Conservation (phyloP, 208 protist species). For the Trypanosoma boissoni region DNA sequence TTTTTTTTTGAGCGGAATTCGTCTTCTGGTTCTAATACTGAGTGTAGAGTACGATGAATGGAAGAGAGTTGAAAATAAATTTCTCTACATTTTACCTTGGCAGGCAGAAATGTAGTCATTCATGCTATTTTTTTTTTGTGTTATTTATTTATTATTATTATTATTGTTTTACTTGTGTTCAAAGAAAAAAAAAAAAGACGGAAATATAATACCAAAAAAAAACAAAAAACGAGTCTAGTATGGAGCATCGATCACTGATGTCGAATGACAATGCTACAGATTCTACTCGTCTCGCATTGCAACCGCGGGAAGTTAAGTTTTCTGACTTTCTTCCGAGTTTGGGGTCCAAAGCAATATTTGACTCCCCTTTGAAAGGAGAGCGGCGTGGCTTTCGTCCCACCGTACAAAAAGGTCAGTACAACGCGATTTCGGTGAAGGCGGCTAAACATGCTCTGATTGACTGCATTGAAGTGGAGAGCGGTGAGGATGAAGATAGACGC, state of each 20-base stretch:
- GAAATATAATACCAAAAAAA: neutral
- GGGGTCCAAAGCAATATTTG: neutral
- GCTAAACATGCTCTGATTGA: neutral
- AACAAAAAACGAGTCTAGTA: neutral
- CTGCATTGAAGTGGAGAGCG: constrained; percentile 19
- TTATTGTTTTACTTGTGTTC: neutral
- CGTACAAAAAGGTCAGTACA: constrained; percentile 8
- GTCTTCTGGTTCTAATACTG: no score
- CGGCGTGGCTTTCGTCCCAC: constrained; percentile 23
- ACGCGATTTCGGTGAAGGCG: neutral
- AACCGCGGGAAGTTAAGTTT: constrained; percentile 64
- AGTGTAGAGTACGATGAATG: no score
- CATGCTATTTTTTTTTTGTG: neutral
- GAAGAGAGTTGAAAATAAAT: no score
- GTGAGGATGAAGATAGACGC: constrained; percentile 22
- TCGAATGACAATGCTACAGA: constrained; percentile 9
- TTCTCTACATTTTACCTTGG: no score
- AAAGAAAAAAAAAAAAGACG: neutral
- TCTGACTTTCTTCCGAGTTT: constrained; percentile 13
- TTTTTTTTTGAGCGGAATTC: constrained; percentile 7
- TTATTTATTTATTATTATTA: neutral
- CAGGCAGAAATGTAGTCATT: no score
- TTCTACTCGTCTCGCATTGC: constrained; percentile 25
- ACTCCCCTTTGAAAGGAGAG: constrained; percentile 14
- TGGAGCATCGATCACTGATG: constrained; percentile 12